These are phyloP conservation scores for Sporothrix brasiliensis DNA, from an alignment of 2,329 filamentous ascomycete genomes.

Conservation along the genomic window DNA sequence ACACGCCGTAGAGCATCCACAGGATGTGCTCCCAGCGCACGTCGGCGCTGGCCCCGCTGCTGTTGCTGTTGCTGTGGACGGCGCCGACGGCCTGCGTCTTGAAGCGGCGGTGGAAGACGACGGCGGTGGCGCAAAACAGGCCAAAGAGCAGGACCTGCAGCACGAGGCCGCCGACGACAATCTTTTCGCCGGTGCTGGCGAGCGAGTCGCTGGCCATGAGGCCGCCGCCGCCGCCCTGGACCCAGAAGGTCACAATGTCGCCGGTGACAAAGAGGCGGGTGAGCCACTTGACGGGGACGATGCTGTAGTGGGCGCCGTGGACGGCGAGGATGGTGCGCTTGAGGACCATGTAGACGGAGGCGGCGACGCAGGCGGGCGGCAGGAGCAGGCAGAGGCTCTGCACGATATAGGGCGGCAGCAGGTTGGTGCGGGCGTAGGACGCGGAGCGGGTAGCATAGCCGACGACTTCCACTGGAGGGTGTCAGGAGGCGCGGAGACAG, in stretches of 20 bases:
- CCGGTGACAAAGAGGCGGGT: constrained; percentile 54
- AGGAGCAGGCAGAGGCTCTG: constrained; percentile 41
- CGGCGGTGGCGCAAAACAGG: constrained; percentile 49
- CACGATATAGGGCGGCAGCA: constrained; percentile 47
- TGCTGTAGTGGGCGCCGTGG: constrained; percentile 6
- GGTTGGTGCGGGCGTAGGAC: constrained; percentile 32
- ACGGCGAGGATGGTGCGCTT: constrained; percentile 44
- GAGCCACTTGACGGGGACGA: constrained; percentile 47
- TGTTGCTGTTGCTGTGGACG: background rate
- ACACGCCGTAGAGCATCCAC: constrained; percentile 36
- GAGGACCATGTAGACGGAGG: constrained; percentile 50
- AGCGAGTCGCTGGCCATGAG: constrained; percentile 38
- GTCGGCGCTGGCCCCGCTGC: background rate
- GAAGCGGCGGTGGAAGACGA: constrained; percentile 53
- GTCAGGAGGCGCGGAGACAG: background rate
- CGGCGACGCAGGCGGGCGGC: constrained; percentile 47
- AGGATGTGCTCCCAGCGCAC: constrained; percentile 40
- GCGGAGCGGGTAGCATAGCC: constrained; percentile 37
- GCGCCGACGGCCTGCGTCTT: constrained; percentile 24
- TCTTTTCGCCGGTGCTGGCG: constrained; percentile 44
- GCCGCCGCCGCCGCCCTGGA: constrained; percentile 49
- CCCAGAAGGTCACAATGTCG: constrained; percentile 50
- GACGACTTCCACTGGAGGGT: constrained; percentile 27
- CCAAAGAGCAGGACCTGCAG: constrained; percentile 53
- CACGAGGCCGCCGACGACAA: constrained; percentile 52